phyloP scores from a whole-genome alignment of 768 basidiomycete species.

The Mycena vitilis region DNA sequence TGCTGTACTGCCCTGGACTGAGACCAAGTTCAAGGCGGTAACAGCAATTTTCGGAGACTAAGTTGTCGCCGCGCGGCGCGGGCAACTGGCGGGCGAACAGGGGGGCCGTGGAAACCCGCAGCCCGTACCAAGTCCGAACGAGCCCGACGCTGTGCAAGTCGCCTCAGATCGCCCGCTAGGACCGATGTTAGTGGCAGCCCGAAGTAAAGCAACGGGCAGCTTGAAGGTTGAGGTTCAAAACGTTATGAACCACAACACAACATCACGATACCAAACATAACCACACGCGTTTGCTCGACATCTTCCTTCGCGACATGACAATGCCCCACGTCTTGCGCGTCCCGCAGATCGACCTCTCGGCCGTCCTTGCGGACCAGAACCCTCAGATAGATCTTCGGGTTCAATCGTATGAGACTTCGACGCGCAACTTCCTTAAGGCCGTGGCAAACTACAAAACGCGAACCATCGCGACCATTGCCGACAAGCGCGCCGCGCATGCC shows the following conservation, averaged over 20 bases:
- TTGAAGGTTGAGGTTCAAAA: background rate
- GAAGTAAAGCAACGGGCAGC: background rate
- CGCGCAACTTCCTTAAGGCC: conserved; percentile 78
- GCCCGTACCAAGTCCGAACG: background rate
- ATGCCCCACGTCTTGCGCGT: conserved; percentile 42
- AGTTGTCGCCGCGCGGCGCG: too few species aligned
- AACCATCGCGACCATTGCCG: conserved; percentile 76
- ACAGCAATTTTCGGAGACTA: background rate
- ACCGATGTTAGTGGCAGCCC: conserved; percentile 4
- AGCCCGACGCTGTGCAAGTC: conserved; percentile 12
- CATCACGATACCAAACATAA: background rate
- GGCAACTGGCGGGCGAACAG: too few species aligned
- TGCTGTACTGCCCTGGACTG: conserved; percentile 1
- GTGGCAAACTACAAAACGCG: conserved; percentile 79
- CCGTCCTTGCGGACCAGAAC: conserved; percentile 63
- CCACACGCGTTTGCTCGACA: conserved; percentile 1
- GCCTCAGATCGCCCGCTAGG: background rate
- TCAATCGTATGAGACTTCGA: conserved; percentile 71
- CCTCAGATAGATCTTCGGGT: conserved; percentile 76
- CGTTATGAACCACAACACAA: background rate
- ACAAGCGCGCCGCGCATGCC: conserved; percentile 70
- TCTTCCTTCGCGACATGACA: background rate
- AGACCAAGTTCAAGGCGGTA: background rate
- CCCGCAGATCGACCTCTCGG: conserved; percentile 71
- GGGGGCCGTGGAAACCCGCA: background rate